These are phyloP conservation scores for Malassezia nana DNA, from an alignment of 1,284 basidiomycete genomes.

Conservation along the genomic window DNA sequence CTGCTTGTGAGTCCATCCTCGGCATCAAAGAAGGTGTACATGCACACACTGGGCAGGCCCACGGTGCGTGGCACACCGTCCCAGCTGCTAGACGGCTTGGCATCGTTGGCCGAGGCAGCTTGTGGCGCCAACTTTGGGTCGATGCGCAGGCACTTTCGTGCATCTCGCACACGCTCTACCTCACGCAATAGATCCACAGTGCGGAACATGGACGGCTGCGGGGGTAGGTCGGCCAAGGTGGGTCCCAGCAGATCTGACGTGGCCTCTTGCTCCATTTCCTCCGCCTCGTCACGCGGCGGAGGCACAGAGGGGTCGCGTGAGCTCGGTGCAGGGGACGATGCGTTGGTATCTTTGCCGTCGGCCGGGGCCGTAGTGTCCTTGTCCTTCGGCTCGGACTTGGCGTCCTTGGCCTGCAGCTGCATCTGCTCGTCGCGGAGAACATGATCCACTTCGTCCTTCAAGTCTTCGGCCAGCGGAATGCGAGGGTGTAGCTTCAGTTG, in stretches of 20 bases:
- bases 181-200: conserved; percentile 82
- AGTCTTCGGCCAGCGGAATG: conserved; percentile 36
- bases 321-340: neutral
- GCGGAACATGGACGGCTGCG: conserved; percentile 67
- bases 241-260: conserved; percentile 52
- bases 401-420: conserved; percentile 1
- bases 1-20: conserved; percentile 59
- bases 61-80: conserved; percentile 25
- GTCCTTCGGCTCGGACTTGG: neutral
- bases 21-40: conserved; percentile 46
- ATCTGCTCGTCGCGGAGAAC: conserved; percentile 28
- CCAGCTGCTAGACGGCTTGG: conserved; percentile 6
- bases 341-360: neutral
- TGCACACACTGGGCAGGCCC: conserved; percentile 43
- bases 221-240: conserved; percentile 63
- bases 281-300: neutral
- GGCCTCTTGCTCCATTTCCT: conserved; percentile 1
- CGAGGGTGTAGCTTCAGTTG: conserved; percentile 41
- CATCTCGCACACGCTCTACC: conserved; percentile 78
- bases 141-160: conserved; percentile 50
- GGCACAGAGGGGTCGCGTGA: conserved; percentile 3
- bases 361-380: neutral
- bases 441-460: conserved; percentile 39
- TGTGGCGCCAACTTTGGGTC: conserved; percentile 44
- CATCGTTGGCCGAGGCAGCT: conserved; percentile 12